Base-by-base conservation (phyloP, 140 eudicot species). In the Erigeron philadelphicus region DNA sequence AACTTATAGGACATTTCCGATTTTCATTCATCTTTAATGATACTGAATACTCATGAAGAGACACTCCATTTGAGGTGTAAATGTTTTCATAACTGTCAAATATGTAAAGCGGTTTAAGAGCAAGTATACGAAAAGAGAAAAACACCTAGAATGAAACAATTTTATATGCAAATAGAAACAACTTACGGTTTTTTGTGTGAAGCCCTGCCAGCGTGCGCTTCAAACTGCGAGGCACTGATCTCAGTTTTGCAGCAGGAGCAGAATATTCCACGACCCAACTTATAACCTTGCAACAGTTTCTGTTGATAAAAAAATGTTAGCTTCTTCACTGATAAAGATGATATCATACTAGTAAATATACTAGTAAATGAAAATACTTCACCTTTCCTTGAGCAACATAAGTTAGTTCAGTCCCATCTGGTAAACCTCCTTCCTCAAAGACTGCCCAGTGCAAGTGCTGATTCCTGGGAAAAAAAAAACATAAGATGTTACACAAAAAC, bases 121-220 rank as follows among this genome's bases (percentile, higher is more conserved):
- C 43, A 58, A 43, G 19, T 57, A n/a, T 12, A 19, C 55, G 59
- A 17, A 21, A 23, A 35, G 17, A 48, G 15, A 48, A 15, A 12
- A 15, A 11, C 5, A 48, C 13, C 54, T 12, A 48, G 16, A 1
- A 6, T 16, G 19, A 50, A 50, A 50, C 56, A 50, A 5, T 0
- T 50, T 16, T 50, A n/a, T 11, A 18, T n/a, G 21, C 16, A 49
- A 12, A 50, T 48, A 13, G 57, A n/a, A 18, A 21, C 6, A 71
- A 83, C 98, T 83, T 62, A 93, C 98, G 98, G 98, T 64, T 86
- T 93, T 61, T 75, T 80, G 66, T 94, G 90, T 38, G 96, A 71
- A 46, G 95, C 95, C 95, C 88, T 85, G 48, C 98, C 98, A 46
- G 98, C 98, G 68, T 93, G 98, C 23, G 96, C 90, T 84, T 93